Base-by-base conservation (phyloP, 1,284 basidiomycete genomes). In the Meripilus lineatus region DNA sequence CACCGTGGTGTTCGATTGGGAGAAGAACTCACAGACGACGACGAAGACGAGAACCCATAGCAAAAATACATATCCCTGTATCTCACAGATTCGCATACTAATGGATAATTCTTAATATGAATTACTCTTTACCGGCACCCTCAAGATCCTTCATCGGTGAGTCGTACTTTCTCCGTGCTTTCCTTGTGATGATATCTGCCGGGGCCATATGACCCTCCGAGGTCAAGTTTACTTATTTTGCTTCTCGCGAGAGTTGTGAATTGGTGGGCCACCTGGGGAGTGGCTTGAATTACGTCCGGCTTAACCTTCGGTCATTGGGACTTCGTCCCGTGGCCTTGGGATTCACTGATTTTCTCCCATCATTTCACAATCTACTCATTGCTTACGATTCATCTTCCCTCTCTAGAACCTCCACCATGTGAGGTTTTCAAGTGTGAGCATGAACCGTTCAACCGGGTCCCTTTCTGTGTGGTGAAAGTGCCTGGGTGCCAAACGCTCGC, bases 191-290 rank as follows among this genome's bases (percentile, higher is more conserved):
- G 82, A 83, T 52, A 71, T 58, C 55, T 71, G 81, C 82, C 82
- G 83, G 82, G 82, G 83, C 82, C 82, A 85, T 79, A 83, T 77
- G 83, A 84, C 77, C 52, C 77, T 82, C 76, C 66, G 67, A 63
- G 67, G 65, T 56, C 43, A 47, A 45, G 42, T 23, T 37, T 44
- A 23, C 35, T 43, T 37, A 23, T 36, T 10, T 14, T 42, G 38
- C 21, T 26, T 25, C 17, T 10, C 32, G 35, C 30, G 14, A 22
- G 7, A 45, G 42, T 38, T 43, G n/a, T 35, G 42, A 46, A 39
- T 45, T 37, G 37, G 24, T 34, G 30, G 23, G 25, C 46, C 41
- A 45, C 58, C 69, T 55, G 69, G 72, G 68, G 66, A 77, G 74
- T 56, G 54, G 72, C 44, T 61, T 70, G 75, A 77, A 68, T 64